Evolutionary conservation across 805 yeast species (phyloP).

Genomic region (Starmerella sirachaensis): DNA sequence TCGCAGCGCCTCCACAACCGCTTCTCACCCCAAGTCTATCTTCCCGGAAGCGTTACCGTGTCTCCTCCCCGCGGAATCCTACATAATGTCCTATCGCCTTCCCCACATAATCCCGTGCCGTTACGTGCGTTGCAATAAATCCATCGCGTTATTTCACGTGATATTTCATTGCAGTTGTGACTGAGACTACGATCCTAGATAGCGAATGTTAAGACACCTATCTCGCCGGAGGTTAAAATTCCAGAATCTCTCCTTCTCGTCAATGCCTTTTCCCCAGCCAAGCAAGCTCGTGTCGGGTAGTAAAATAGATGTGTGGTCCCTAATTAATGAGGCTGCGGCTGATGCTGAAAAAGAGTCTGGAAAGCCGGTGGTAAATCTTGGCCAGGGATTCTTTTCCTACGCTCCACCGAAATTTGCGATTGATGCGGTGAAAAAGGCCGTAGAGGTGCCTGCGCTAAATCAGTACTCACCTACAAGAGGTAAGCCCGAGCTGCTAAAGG

Average conservation of each 20-base stretch:
- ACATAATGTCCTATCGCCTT: too few relatives aligned
- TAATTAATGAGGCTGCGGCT: conserved; percentile 92
- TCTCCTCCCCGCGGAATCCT: too few relatives aligned
- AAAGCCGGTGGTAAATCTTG: conserved; percentile 74
- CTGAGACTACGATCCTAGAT: background rate
- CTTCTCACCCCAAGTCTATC: conserved; percentile 2
- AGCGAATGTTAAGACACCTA: too few relatives aligned
- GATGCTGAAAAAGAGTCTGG: conserved; percentile 56
- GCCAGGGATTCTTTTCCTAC: conserved; percentile 96
- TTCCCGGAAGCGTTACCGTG: too few relatives aligned
- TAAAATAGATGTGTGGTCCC: conserved; percentile 75
- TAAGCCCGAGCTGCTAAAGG: conserved; percentile 58
- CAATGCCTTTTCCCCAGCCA: conserved; percentile 18
- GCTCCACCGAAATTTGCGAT: conserved; percentile 91
- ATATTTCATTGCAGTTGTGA: background rate
- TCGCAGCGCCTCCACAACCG: background rate
- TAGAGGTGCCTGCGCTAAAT: conserved; percentile 61
- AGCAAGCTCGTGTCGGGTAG: conserved; percentile 15
- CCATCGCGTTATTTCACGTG: too few relatives aligned
- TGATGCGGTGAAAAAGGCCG: conserved; percentile 65
- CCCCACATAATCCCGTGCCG: too few relatives aligned
- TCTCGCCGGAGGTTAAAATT: too few relatives aligned
- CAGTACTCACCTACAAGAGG: conserved; percentile 93
- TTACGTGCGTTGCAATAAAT: too few relatives aligned
- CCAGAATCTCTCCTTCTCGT: too few relatives aligned